phyloP scores from a whole-genome alignment of 2,329 filamentous ascomycete genomes.

The Colletotrichum trifolii region DNA sequence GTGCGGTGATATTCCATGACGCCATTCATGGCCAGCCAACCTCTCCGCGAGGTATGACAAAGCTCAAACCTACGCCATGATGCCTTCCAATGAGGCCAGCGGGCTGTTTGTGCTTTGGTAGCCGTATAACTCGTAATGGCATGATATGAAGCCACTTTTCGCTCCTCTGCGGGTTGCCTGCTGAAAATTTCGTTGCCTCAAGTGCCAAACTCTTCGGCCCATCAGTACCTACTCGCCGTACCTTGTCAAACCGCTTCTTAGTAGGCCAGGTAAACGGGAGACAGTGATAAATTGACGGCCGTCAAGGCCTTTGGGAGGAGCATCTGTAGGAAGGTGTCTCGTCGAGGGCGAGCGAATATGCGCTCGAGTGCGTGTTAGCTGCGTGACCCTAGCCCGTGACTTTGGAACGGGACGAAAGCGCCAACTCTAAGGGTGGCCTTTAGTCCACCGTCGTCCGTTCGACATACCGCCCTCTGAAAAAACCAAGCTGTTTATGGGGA shows the following conservation, averaged over 20 bases:
- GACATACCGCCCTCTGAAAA: no score
- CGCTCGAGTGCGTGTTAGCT: constrained; percentile 26
- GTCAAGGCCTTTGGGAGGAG: no score
- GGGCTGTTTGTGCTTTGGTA: not conserved
- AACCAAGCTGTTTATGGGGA: no score
- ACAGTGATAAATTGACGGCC: no score
- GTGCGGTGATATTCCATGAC: constrained; percentile 4
- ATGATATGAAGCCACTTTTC: no score
- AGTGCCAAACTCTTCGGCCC: no score
- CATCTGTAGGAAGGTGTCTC: no score
- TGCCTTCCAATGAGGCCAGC: constrained; percentile 15
- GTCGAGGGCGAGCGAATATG: constrained; percentile 1
- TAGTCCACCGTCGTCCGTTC: constrained; percentile 20
- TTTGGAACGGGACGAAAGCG: constrained; percentile 35
- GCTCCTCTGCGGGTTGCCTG: not conserved
- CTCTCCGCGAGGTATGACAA: constrained; percentile 5
- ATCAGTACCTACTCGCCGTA: no score
- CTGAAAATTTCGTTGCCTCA: not conserved
- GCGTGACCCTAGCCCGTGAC: constrained; percentile 33
- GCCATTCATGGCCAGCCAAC: constrained; percentile 18
- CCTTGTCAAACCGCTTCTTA: no score
- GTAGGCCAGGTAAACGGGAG: no score
- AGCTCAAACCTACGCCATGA: constrained; percentile 20
- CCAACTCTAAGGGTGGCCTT: constrained; percentile 17
- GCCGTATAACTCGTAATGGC: no score